phyloP scores from a whole-genome alignment of 306 rosid genomes.

The Senna tora region DNA sequence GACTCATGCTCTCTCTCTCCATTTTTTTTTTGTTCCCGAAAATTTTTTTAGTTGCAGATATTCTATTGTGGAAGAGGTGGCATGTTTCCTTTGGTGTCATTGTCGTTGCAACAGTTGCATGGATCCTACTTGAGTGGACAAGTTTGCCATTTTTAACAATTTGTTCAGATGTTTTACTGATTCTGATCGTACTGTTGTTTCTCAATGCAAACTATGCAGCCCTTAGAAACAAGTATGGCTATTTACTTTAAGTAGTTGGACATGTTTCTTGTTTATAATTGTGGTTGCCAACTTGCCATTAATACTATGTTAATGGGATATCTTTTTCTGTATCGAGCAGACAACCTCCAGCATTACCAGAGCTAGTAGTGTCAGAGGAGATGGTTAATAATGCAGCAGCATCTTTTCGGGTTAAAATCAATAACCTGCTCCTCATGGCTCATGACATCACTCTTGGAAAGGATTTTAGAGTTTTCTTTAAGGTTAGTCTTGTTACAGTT shows the following conservation, averaged over 20 bases:
- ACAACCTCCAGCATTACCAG: slow-evolving; percentile 69
- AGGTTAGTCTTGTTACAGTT: slow-evolving; percentile 58
- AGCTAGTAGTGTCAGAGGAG: slow-evolving; percentile 91
- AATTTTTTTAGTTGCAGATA: slow-evolving; percentile 90
- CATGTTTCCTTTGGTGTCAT: slow-evolving; percentile 67
- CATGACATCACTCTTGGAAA: slow-evolving; percentile 95
- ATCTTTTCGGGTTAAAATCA: slow-evolving; percentile 86
- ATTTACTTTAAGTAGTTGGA: not conserved
- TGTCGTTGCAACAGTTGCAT: slow-evolving; percentile 73
- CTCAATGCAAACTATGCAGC: slow-evolving; percentile 74
- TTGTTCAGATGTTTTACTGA: slow-evolving; percentile 91
- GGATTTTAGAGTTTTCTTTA: slow-evolving; percentile 82
- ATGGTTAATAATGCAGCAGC: slow-evolving; percentile 91
- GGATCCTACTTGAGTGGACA: slow-evolving; percentile 73
- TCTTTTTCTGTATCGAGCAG: slow-evolving; percentile 51
- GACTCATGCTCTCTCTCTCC: slow-evolving; percentile 27
- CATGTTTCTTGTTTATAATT: slow-evolving; percentile 25
- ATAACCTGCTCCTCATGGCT: slow-evolving; percentile 80
- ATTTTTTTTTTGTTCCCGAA: too few species aligned
- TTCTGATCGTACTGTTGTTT: slow-evolving; percentile 69
- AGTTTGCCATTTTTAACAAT: slow-evolving; percentile 71
- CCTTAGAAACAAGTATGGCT: slow-evolving; percentile 67
- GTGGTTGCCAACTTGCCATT: slow-evolving; percentile 10
- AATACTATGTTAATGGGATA: slow-evolving; percentile 22
- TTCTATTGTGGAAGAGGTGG: slow-evolving; percentile 77